Conservation (phyloP, 352 stramenopile genomes). For the Phytophthora lateralis region DNA sequence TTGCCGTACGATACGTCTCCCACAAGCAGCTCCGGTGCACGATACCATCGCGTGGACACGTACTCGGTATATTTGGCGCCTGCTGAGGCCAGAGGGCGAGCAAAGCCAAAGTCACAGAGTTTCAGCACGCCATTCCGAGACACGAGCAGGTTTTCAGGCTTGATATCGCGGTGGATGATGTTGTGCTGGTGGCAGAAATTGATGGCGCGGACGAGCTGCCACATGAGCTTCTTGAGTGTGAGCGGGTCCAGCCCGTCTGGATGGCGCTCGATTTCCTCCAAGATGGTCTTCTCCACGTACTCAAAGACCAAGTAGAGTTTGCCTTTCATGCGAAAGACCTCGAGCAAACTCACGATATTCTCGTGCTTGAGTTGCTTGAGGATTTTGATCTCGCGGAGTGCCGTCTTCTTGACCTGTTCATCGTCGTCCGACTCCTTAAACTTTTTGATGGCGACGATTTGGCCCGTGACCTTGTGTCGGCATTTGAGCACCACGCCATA, state of each 20-base stretch:
- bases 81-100: slow-evolving; percentile 62
- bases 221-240: slow-evolving; percentile 83
- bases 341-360: slow-evolving; percentile 88
- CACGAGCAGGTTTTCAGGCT: slow-evolving; percentile 94
- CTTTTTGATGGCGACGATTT: slow-evolving; percentile 92
- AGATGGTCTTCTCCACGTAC: slow-evolving; percentile 88
- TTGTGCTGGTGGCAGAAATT: slow-evolving; percentile 96
- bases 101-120: slow-evolving; percentile 91
- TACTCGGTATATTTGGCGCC: slow-evolving; percentile 90
- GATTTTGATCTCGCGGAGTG: slow-evolving; percentile 83
- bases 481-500: slow-evolving; percentile 91
- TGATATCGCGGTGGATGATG: slow-evolving; percentile 96
- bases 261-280: slow-evolving; percentile 91
- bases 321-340: slow-evolving; percentile 85
- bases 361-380: slow-evolving; percentile 89
- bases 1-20: slow-evolving; percentile 93
- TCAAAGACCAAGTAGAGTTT: slow-evolving; percentile 90
- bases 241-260: slow-evolving; percentile 71
- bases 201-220: slow-evolving; percentile 83
- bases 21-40: slow-evolving; percentile 93
- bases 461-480: slow-evolving; percentile 75
- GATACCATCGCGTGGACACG: slow-evolving; percentile 95
- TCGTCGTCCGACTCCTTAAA: slow-evolving; percentile 92
- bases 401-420: slow-evolving; percentile 90
- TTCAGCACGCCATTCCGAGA: slow-evolving; percentile 95